Conservation (phyloP, 768 basidiomycete genomes). For the Mycena rosella region DNA sequence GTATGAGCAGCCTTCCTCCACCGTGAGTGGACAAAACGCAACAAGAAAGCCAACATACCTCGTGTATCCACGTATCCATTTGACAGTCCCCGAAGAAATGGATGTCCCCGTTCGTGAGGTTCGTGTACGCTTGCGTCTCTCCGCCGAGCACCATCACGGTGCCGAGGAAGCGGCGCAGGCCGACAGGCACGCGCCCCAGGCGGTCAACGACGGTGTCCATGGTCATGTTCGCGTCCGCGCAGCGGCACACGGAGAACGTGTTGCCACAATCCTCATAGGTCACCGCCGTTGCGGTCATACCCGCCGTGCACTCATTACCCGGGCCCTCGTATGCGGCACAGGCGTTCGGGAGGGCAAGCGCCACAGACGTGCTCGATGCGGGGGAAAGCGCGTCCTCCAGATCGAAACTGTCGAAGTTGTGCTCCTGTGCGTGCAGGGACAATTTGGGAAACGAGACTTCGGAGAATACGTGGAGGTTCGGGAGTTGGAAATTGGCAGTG, state of each 20-base stretch:
- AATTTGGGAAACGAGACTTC: neutral
- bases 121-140: conserved; percentile 15
- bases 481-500: neutral
- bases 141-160: conserved; percentile 5
- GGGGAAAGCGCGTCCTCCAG: conserved; percentile 9
- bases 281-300: conserved; percentile 1
- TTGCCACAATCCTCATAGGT: conserved; percentile 23
- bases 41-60: neutral
- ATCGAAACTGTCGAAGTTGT: conserved; percentile 9
- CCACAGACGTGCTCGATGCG: neutral
- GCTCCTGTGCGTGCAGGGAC: neutral
- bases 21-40: neutral
- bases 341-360: neutral
- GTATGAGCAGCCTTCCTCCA: conserved; percentile 1
- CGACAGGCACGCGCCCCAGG: conserved; percentile 27
- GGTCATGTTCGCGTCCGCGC: conserved; percentile 17
- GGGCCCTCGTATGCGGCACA: neutral
- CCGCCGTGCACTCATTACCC: neutral
- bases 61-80: conserved; percentile 25
- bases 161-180: conserved; percentile 21
- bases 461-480: neutral
- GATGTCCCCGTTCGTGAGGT: conserved; percentile 14
- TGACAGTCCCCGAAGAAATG: conserved; percentile 18
- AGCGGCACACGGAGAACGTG: conserved; percentile 17
- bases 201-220: conserved; percentile 20